These are phyloP conservation scores for Prunus dulcis DNA, from an alignment of 306 rosid species.

Conservation along the genomic window DNA sequence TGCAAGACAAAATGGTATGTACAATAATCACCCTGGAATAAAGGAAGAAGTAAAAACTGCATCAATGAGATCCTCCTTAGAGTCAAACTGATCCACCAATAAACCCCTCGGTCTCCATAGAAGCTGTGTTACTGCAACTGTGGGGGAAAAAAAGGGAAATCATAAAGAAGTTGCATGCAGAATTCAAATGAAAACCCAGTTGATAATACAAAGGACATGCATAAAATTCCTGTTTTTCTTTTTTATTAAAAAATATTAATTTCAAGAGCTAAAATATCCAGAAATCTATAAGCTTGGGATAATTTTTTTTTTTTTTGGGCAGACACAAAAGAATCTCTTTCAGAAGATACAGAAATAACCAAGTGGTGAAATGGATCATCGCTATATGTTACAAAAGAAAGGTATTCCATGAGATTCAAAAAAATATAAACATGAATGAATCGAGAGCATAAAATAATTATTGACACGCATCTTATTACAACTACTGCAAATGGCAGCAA, in stretches of 20 bases:
- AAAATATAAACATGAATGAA: neutral
- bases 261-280: neutral
- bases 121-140: conserved; percentile 95
- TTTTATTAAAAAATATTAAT: no score
- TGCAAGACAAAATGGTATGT: conserved; percentile 18
- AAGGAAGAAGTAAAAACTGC: conserved; percentile 97
- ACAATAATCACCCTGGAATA: conserved; percentile 88
- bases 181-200: no score
- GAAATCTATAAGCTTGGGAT: neutral
- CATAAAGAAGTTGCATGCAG: no score
- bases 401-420: neutral
- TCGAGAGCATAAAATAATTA: neutral
- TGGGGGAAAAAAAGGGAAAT: neutral
- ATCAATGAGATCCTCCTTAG: conserved; percentile 95
- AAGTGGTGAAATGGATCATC: neutral
- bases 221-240: no score
- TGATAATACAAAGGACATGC: no score
- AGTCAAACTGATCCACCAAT: conserved; percentile 89
- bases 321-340: neutral
- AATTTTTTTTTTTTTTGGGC: neutral
- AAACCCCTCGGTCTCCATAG: conserved; percentile 93
- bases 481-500: neutral
- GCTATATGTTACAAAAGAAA: neutral
- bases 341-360: neutral
- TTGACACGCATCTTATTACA: neutral